Evolutionary conservation across 1,284 basidiomycete genomes (phyloP).

Genomic region (Athelia psychrophila): DNA sequence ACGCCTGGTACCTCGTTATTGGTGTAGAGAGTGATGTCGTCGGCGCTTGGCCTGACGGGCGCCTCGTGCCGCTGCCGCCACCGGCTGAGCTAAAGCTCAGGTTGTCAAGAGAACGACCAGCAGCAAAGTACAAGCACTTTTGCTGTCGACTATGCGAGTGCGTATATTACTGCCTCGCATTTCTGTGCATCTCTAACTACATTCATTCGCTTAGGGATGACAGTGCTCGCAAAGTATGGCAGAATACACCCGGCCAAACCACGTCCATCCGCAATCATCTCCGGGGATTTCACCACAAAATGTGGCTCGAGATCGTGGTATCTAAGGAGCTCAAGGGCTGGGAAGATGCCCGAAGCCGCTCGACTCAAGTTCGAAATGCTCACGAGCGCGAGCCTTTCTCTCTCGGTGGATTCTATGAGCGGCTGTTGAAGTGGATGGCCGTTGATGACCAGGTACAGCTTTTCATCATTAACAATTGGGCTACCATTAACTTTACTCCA

Average conservation of each 20-base stretch:
- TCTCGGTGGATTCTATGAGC: constrained; percentile 9
- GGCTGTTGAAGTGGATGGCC: constrained; percentile 18
- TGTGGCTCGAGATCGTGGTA: background rate
- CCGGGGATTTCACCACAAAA: background rate
- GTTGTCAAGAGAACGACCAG: no score
- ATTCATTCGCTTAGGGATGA: no score
- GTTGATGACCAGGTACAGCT: constrained; percentile 25
- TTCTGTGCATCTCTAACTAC: no score
- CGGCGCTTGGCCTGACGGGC: no score
- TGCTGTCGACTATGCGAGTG: no score
- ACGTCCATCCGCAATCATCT: constrained; percentile 3
- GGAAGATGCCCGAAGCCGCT: background rate
- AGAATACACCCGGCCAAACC: constrained; percentile 4
- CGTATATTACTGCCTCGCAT: no score
- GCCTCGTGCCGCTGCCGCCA: no score
- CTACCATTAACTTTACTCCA: constrained; percentile 1
- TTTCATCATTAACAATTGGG: background rate
- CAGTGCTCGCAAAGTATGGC: constrained; percentile 1
- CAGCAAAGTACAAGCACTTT: no score
- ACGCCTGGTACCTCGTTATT: no score
- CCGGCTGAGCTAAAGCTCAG: no score
- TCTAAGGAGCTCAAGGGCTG: background rate
- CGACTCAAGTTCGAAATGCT: background rate
- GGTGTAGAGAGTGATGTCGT: no score
- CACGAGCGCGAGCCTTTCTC: constrained; percentile 6